Percentiles rank a stretch among this genome's conserved stretches.
Evolutionary conservation across 305 asterid species (phyloP).

Genomic region (Caryopteris hybrid): DNA sequence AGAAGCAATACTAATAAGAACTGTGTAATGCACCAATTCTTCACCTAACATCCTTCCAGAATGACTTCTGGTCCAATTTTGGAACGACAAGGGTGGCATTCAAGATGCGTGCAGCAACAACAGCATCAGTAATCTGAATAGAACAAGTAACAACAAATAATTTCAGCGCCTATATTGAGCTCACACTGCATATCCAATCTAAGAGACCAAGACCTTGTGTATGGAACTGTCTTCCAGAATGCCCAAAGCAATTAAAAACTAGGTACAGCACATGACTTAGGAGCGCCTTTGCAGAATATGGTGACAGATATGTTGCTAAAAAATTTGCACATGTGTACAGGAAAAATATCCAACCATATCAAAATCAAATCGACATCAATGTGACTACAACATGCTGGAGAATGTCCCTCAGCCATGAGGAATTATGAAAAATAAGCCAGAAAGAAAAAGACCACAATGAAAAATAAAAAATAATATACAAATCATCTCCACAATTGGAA

Average conservation of each 20-base stretch:
- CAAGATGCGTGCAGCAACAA: constrained; percentile 97
- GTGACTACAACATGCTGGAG: not conserved
- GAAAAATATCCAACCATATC: not conserved
- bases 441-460: not conserved
- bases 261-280: not conserved
- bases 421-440: not conserved
- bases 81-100: constrained; percentile 96
- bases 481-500: not conserved
- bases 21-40: not conserved
- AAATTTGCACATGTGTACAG: not conserved
- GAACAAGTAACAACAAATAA: constrained; percentile 12
- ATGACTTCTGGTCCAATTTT: constrained; percentile 82
- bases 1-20: constrained; percentile 3
- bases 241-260: not conserved
- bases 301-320: constrained; percentile 1
- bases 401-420: not conserved
- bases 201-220: not conserved
- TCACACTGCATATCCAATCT: constrained; percentile 6
- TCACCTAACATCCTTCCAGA: constrained; percentile 98
- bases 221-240: not conserved
- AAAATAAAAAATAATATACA: not conserved
- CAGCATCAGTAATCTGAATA: constrained; percentile 93
- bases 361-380: not conserved
- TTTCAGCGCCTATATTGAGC: constrained; percentile 16
- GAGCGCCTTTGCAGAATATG: constrained; percentile 9